phyloP scores from a whole-genome alignment of 1,284 basidiomycete species.

The Ceratorhiza oryzae-sativae region DNA sequence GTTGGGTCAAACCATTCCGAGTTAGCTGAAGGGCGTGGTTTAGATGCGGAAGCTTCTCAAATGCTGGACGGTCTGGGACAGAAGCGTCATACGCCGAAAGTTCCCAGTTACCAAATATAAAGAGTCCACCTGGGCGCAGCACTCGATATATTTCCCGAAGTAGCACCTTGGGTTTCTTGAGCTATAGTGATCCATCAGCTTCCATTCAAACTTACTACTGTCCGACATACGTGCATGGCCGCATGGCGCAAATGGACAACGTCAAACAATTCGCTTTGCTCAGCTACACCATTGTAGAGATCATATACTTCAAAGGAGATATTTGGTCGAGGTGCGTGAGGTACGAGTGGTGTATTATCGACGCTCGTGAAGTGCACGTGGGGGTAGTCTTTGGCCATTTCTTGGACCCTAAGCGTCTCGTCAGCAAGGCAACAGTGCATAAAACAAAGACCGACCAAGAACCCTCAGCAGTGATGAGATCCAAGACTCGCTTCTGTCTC shows the following conservation, averaged over 20 bases:
- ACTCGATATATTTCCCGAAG: conserved; percentile 27
- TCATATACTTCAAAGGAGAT: conserved; percentile 30
- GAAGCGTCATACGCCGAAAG: conserved; percentile 33
- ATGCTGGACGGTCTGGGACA: conserved; percentile 3
- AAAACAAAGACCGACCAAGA: conserved; percentile 3
- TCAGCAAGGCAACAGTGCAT: background rate
- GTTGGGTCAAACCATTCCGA: background rate
- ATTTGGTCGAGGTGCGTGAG: conserved; percentile 7
- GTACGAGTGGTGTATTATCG: conserved; percentile 3
- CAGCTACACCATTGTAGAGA: conserved; percentile 8
- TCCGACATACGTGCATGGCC: conserved; percentile 22
- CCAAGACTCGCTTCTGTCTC: conserved; percentile 23
- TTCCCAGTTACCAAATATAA: conserved; percentile 35
- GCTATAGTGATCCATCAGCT: background rate
- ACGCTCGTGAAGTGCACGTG: conserved; percentile 19
- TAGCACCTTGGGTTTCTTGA: conserved; percentile 31
- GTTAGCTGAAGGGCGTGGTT: conserved; percentile 17
- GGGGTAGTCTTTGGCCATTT: conserved; percentile 24
- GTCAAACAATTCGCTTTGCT: conserved; percentile 10
- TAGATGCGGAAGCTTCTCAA: conserved; percentile 25
- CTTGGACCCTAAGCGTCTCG: conserved; percentile 5
- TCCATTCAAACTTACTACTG: too few relatives aligned
- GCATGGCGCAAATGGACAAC: conserved; percentile 30
- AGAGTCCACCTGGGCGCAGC: conserved; percentile 26
- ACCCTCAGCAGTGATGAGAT: conserved; percentile 30